Evolutionary conservation across 1,284 basidiomycete species (phyloP), one percentile per base, ranked within the genome.

Genomic region (Puccinia coronata): DNA sequence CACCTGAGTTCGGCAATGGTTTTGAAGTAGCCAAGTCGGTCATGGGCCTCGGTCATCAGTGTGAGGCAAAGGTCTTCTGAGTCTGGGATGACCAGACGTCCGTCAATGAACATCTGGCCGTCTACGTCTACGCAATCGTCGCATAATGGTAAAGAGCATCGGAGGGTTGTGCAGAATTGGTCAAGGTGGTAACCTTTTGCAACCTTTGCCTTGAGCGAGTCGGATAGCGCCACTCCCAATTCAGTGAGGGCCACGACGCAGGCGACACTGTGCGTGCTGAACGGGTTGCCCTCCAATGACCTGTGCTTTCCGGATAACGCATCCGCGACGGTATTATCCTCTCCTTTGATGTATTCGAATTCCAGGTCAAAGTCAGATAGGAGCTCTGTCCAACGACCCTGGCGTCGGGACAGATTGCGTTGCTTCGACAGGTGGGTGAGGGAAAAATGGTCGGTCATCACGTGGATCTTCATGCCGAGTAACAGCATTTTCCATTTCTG

Each of bases 391-490:
- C 43, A 47, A 1, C 43, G 83, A 0, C 84, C 83, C 77, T 89
- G 88, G 0, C 85, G 74, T 0, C 83, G 65, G 0, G 87, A 87
- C 0, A 89, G 83, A 18, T 87, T 84, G 2, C 83, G 70, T 72
- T 89, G 88, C 0, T 82, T 82, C 0, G 83, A 1, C 65, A 89
- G 88, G 76, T 87, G 85, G 47, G 88, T 84, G 0, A 89, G 84
- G 0, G 87, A 88, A 0, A 83, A 61, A 80, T 89, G 88, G 80
- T 89, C 87, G 0, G 87, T 88, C 65, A 85, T 86, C 0, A 89
- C 83, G 0, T 74, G 59, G 55, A 89, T 86, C 0, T 76, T 83
- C 0, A 80, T 63, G 0, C 87, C 87, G 0, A 80, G 43, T 34
- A 83, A 49, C 16, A 81, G 63, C 18, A 79, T 61, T 18, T 43